Percentiles rank a stretch among this genome's conserved stretches.
Evolutionary conservation across 1,284 basidiomycete species (phyloP).

Genomic region (Naganishia sp.): DNA sequence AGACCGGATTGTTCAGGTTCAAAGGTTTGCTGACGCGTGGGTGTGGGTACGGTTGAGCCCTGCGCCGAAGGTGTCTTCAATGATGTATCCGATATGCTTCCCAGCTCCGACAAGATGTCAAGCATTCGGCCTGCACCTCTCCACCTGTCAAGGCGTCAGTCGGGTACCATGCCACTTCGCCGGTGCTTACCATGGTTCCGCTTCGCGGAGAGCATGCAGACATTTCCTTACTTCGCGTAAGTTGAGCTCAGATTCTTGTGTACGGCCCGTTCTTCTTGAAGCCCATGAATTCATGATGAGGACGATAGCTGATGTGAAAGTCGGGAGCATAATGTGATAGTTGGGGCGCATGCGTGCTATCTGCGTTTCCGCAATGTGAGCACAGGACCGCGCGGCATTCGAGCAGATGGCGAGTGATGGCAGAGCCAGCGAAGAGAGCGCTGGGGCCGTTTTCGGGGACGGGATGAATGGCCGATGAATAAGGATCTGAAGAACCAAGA

Average conservation of each 20-base stretch:
- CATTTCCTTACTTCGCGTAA: conserved; percentile 71
- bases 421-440: conserved; percentile 44
- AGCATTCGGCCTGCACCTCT: conserved; percentile 58
- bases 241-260: conserved; percentile 62
- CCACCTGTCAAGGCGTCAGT: conserved; percentile 51
- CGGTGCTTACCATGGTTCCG: conserved; percentile 56
- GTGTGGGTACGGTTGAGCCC: conserved; percentile 55
- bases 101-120: conserved; percentile 69
- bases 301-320: conserved; percentile 68
- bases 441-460: conserved; percentile 51
- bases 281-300: conserved; percentile 74
- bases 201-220: conserved; percentile 61
- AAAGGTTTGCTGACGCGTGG: conserved; percentile 62
- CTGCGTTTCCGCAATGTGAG: conserved; percentile 64
- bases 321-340: conserved; percentile 54
- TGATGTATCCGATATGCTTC: conserved; percentile 66
- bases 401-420: conserved; percentile 80
- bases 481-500: conserved; percentile 57
- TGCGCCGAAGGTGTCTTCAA: conserved; percentile 56
- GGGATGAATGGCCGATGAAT: conserved; percentile 79
- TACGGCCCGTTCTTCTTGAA: conserved; percentile 62
- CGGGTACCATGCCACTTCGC: too few species aligned
- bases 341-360: conserved; percentile 42
- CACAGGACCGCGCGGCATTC: conserved; percentile 76
- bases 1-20: conserved; percentile 55